Evolutionary conservation across 805 yeast species (phyloP), one percentile per base, ranked within the genome.

Genomic region (Candida ulmi): DNA sequence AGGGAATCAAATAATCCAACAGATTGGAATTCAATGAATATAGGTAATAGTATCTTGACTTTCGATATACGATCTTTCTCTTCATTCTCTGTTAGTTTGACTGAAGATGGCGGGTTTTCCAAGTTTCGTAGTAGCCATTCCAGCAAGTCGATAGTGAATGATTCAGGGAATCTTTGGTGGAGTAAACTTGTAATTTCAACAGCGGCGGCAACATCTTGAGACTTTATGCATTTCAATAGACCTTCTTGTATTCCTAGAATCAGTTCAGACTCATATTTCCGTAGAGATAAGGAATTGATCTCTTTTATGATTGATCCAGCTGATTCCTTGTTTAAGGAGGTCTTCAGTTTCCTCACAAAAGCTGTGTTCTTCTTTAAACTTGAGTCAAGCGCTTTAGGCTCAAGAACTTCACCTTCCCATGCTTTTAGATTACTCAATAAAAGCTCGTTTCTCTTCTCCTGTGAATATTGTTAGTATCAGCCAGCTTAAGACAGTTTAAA

Each of bases 361-460:
- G 88, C 83, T 4, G 87, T 77, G 55, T 90, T 86, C 57, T 82
- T 85, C 66, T 88, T 88, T 47, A 88, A 65, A 41, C 90, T 82
- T 0, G 95, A 67, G 55, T 88, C 96, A 9, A 79, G 58, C 9
- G 49, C 37, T 13, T 41, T n/a, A 2, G 47, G 43, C 19, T 43
- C 51, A 8, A 19, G 11, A 2, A 45, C 40, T 17, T 40, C 45
- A 5, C 47, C 48, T 1, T 27, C 37, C 60, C 59, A 55, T 2
- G 58, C 58, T 1, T 40, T 41, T 0, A 32, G 21, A 30, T 55
- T 55, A 16, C 12, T 18, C 24, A 5, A 11, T 11, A 38, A 33
- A 16, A 50, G 45, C 30, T 45, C 45, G 3, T 32, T 36, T 25
- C 36, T 42, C 18, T 28, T 27, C 30, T 33, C 38, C 41, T 39